Evolutionary conservation across 345 rosid genomes (phyloP).

Genomic region (Hevea brasiliensis): DNA sequence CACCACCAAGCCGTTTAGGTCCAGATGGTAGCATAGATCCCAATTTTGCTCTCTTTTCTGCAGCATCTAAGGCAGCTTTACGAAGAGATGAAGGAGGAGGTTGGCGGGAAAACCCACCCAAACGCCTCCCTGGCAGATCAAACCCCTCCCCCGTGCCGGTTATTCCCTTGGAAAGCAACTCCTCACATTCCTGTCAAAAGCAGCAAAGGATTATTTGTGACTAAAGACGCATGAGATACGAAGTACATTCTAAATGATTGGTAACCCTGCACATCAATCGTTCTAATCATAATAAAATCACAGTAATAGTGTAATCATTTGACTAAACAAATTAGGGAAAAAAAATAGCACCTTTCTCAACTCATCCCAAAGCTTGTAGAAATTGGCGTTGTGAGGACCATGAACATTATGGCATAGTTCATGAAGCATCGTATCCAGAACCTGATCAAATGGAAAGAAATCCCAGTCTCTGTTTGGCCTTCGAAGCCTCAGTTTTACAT

Average conservation of each 20-base stretch:
- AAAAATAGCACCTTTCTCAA: constrained; percentile 59
- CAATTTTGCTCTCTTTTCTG: constrained; percentile 65
- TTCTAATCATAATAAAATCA: neutral
- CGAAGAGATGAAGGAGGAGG: constrained; percentile 65
- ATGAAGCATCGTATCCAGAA: constrained; percentile 95
- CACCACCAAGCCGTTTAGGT: constrained; percentile 82
- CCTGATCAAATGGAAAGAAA: constrained; percentile 63
- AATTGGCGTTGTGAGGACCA: constrained; percentile 80
- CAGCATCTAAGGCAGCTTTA: constrained; percentile 60
- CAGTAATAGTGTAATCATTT: neutral
- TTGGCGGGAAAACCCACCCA: constrained; percentile 81
- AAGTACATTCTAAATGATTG: neutral
- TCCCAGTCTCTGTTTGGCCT: constrained; percentile 60
- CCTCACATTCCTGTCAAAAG: constrained; percentile 74
- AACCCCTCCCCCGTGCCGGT: constrained; percentile 70
- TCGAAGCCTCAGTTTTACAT: constrained; percentile 82
- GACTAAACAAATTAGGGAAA: neutral
- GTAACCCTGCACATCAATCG: neutral
- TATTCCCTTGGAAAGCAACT: constrained; percentile 68
- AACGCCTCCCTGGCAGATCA: constrained; percentile 71
- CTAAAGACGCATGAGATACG: neutral
- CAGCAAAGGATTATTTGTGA: neutral
- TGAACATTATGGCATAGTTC: constrained; percentile 88
- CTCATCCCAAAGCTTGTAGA: constrained; percentile 95
- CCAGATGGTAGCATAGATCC: constrained; percentile 72